phyloP scores from a whole-genome alignment of 345 rosid species.

The Theobroma cacao region DNA sequence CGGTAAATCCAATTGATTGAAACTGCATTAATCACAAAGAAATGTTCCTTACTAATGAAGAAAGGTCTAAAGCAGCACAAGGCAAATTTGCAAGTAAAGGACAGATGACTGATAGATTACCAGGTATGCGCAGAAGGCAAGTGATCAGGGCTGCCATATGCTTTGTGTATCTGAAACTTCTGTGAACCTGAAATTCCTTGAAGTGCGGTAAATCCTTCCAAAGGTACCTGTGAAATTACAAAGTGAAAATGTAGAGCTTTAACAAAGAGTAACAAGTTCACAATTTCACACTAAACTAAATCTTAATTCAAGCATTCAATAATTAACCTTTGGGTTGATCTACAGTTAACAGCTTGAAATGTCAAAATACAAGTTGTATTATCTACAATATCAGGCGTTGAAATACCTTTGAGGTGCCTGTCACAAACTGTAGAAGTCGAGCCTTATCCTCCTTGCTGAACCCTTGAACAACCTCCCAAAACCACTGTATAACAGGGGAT shows the following conservation, averaged over 20 bases:
- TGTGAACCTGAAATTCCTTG: slow-evolving; percentile 97
- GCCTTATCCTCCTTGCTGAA: slow-evolving; percentile 98
- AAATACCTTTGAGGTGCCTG: slow-evolving; percentile 93
- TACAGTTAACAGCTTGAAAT: neutral
- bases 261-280: neutral
- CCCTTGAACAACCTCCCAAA: slow-evolving; percentile 97
- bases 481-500: slow-evolving; percentile 94
- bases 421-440: slow-evolving; percentile 91
- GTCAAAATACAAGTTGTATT: neutral
- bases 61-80: neutral
- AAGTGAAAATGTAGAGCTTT: neutral
- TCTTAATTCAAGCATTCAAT: neutral
- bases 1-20: slow-evolving; percentile 94
- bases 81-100: neutral
- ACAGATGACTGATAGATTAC: slow-evolving; percentile 28
- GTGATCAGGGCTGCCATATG: slow-evolving; percentile 88
- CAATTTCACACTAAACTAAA: neutral
- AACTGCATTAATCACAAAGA: slow-evolving; percentile 47
- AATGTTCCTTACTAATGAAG: neutral
- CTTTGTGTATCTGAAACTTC: slow-evolving; percentile 98
- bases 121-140: slow-evolving; percentile 98
- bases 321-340: neutral
- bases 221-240: slow-evolving; percentile 60
- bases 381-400: neutral
- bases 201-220: slow-evolving; percentile 95